Evolutionary conservation across 139 green algal species (phyloP).

Genomic region (Spirogloea muscicola): DNA sequence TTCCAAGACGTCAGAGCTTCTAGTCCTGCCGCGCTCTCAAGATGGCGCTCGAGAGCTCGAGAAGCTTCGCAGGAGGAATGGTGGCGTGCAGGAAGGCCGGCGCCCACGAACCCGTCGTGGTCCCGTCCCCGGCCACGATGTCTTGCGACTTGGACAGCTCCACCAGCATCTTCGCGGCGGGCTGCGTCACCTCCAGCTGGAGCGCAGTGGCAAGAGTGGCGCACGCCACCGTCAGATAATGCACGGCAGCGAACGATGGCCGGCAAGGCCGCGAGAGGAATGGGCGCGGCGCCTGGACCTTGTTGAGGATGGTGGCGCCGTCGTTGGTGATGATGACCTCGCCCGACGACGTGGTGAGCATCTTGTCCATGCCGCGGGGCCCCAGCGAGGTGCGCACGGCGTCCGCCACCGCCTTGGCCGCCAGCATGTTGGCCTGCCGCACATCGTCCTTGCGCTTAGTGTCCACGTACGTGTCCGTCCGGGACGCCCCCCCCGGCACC

Average conservation of each 20-base stretch:
- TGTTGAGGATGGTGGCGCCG: constrained; percentile 97
- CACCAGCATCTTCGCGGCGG: constrained; percentile 99
- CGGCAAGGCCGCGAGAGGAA: no score
- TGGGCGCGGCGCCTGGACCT: no score
- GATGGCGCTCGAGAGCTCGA: no score
- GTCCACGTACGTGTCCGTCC: constrained; percentile 17
- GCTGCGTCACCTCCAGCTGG: constrained; percentile 89
- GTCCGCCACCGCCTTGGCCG: constrained; percentile 96
- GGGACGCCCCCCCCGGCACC: neutral
- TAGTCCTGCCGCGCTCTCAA: no score
- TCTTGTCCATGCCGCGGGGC: constrained; percentile 98
- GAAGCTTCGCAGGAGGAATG: no score
- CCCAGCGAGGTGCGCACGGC: constrained; percentile 90
- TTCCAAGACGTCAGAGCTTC: no score
- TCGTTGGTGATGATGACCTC: constrained; percentile 99
- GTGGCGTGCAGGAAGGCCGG: no score
- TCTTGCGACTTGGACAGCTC: constrained; percentile 97
- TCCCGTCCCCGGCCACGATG: constrained; percentile 95
- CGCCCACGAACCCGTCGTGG: constrained; percentile 69
- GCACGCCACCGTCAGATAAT: no score
- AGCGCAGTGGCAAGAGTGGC: no score
- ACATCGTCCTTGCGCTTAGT: constrained; percentile 73
- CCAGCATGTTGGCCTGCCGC: constrained; percentile 88
- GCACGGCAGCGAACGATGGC: no score
- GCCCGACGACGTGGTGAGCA: constrained; percentile 83